phyloP scores from a whole-genome alignment of 2,329 filamentous ascomycete genomes.

The Aspergillus ochraceus region DNA sequence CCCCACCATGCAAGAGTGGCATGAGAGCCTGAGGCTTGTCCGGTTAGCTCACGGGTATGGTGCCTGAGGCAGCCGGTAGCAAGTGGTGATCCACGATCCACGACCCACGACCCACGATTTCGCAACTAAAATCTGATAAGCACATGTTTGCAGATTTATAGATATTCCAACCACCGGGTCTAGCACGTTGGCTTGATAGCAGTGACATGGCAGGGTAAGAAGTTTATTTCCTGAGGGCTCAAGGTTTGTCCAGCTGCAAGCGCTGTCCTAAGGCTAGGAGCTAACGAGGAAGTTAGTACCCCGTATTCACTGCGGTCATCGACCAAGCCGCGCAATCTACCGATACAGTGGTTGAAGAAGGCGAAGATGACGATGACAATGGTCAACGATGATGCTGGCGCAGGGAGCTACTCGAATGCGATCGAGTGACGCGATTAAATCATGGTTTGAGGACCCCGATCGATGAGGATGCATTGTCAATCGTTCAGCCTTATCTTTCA shows the following conservation, averaged over 20 bases:
- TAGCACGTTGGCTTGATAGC: not conserved
- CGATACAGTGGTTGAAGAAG: not conserved
- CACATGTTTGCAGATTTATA: not conserved
- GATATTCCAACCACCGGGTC: not conserved
- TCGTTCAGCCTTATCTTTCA: not conserved
- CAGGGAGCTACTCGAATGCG: not conserved
- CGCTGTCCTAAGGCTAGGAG: not conserved
- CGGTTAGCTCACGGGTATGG: not conserved
- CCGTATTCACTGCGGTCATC: not conserved
- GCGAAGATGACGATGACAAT: too few relatives aligned
- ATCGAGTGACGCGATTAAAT: not conserved
- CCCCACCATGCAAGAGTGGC: not conserved
- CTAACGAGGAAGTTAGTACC: not conserved
- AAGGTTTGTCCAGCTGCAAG: not conserved
- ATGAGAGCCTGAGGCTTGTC: not conserved
- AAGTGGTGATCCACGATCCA: too few relatives aligned
- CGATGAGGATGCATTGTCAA: not conserved
- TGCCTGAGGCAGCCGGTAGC: not conserved
- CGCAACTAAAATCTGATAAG: not conserved
- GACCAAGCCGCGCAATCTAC: not conserved
- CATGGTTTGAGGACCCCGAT: not conserved
- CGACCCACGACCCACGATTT: too few relatives aligned
- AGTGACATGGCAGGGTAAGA: not conserved
- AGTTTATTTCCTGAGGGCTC: not conserved
- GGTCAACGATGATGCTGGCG: not conserved